Evolutionary conservation across 2,329 filamentous ascomycete genomes (phyloP).

Genomic region (Claviceps capensis): DNA sequence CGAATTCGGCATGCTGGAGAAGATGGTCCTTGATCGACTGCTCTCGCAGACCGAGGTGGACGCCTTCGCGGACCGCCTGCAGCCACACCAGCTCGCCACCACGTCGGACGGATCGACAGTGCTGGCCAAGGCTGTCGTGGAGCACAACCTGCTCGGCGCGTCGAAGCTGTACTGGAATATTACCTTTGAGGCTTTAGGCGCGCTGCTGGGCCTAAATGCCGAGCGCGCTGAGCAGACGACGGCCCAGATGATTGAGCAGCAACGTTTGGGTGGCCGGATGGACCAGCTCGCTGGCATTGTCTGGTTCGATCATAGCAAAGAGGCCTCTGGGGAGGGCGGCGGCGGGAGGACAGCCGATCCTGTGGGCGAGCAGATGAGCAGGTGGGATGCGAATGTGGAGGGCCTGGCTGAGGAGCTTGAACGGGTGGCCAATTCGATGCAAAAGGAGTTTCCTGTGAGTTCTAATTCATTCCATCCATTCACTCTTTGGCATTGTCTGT

Average conservation of each 20-base stretch:
- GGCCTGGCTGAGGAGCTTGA: slow-evolving; percentile 81
- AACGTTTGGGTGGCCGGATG: slow-evolving; percentile 72
- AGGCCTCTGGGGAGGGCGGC: slow-evolving; percentile 54
- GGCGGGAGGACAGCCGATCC: slow-evolving; percentile 50
- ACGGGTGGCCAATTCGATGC: slow-evolving; percentile 66
- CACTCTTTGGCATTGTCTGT: neutral
- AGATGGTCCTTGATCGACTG: slow-evolving; percentile 89
- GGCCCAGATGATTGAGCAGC: slow-evolving; percentile 91
- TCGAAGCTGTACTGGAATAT: slow-evolving; percentile 73
- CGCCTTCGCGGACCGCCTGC: slow-evolving; percentile 67
- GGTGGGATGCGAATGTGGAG: slow-evolving; percentile 84
- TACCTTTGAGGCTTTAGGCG: slow-evolving; percentile 58
- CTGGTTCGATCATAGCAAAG: slow-evolving; percentile 67
- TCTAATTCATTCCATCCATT: neutral
- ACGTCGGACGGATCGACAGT: slow-evolving; percentile 89
- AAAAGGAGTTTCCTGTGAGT: slow-evolving; percentile 61
- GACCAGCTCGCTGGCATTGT: slow-evolving; percentile 87
- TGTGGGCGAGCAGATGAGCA: slow-evolving; percentile 58
- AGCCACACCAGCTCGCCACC: slow-evolving; percentile 78
- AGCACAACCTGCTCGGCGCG: slow-evolving; percentile 85
- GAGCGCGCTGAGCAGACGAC: slow-evolving; percentile 84
- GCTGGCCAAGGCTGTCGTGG: slow-evolving; percentile 80
- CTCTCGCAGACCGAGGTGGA: slow-evolving; percentile 71
- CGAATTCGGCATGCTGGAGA: slow-evolving; percentile 83
- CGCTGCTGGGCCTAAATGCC: slow-evolving; percentile 62